Evolutionary conservation across 208 protist genomes (phyloP).

Genomic region (Wallacemonas sp.): DNA sequence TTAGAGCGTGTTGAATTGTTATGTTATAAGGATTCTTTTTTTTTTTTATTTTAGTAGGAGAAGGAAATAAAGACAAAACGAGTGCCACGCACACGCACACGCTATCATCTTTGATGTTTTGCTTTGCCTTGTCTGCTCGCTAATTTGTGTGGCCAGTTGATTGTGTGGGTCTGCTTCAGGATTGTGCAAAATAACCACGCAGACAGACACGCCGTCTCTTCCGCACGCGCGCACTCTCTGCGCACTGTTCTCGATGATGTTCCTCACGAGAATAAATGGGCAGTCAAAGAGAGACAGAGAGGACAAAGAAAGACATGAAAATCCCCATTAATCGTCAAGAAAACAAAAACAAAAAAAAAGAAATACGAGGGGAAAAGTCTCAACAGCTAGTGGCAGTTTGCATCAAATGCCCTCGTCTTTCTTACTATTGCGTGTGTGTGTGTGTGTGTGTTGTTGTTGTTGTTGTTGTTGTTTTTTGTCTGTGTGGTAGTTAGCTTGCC

Average conservation of each 20-base stretch:
- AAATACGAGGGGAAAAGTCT: neutral
- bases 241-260: neutral
- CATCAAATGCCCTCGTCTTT: slow-evolving; percentile 8
- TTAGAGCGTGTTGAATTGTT: too few relatives aligned
- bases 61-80: slow-evolving; percentile 10
- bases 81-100: neutral
- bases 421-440: neutral
- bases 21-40: neutral
- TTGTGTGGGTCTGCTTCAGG: too few relatives aligned
- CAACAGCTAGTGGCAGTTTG: too few relatives aligned
- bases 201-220: too few relatives aligned
- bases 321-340: neutral
- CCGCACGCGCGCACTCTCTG: too few relatives aligned
- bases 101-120: neutral
- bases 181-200: too few relatives aligned
- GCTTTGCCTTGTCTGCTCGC: too few relatives aligned
- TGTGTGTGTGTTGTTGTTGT: neutral
- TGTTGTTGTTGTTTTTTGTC: neutral
- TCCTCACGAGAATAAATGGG: neutral
- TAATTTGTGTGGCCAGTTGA: too few relatives aligned
- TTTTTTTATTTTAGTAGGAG: neutral
- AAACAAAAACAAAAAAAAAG: neutral
- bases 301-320: neutral
- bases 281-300: slow-evolving; percentile 13
- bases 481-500: slow-evolving; percentile 4